phyloP scores from a whole-genome alignment of 192 early-diverging fungal genomes.

The Coemansia sp. region DNA sequence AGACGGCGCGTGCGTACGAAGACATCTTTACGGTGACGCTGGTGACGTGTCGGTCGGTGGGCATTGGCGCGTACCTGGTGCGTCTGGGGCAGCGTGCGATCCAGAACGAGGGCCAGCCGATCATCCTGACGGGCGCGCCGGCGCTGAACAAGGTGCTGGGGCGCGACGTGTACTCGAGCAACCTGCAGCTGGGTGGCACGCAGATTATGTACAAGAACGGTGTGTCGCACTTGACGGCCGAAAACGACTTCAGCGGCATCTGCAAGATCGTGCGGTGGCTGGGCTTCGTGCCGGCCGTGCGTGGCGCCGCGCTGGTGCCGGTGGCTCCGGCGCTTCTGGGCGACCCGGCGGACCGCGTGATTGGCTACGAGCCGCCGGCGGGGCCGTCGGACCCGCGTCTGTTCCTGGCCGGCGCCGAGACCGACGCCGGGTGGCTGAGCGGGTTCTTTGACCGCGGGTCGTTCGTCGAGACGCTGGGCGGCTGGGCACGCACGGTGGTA shows the following conservation, averaged over 20 bases:
- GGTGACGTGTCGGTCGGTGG: constrained; percentile 97
- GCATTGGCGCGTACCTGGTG: constrained; percentile 98
- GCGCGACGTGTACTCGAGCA: constrained; percentile 96
- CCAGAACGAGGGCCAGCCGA: constrained; percentile 97
- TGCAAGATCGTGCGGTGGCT: constrained; percentile 92
- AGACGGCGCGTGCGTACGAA: constrained; percentile 90
- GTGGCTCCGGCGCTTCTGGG: constrained; percentile 53
- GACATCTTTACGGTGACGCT: constrained; percentile 97
- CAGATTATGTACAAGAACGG: constrained; percentile 99
- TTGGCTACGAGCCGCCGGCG: constrained; percentile 80
- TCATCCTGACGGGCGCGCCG: constrained; percentile 95
- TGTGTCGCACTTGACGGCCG: constrained; percentile 92
- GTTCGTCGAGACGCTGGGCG: constrained; percentile 92
- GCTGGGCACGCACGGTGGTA: constrained; percentile 96
- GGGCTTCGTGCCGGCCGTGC: constrained; percentile 78
- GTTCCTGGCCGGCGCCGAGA: constrained; percentile 81
- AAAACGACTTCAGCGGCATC: constrained; percentile 94
- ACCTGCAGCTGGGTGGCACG: constrained; percentile 96
- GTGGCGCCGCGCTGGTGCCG: constrained; percentile 63
- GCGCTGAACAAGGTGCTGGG: constrained; percentile 98
- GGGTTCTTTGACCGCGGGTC: constrained; percentile 99
- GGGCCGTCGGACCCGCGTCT: constrained; percentile 87
- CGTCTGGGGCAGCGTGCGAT: constrained; percentile 96
- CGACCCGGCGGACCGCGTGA: constrained; percentile 79
- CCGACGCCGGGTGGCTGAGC: constrained; percentile 62